Base-by-base conservation (phyloP, 306 rosid genomes). In the Trifolium dubium region DNA sequence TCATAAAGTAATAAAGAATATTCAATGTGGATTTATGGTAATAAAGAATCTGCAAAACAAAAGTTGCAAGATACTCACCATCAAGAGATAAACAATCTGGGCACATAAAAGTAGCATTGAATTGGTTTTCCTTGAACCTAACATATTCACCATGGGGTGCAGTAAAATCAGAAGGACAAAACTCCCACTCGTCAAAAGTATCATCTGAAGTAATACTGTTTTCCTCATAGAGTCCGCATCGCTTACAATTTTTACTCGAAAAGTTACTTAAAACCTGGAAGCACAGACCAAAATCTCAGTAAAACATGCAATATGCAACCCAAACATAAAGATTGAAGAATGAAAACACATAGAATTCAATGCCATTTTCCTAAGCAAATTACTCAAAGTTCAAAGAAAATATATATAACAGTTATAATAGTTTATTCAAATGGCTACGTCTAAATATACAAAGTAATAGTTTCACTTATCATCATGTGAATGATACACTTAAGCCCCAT, bases 171-270 rank as follows among this genome's bases (percentile, higher is more conserved):
- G 92, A 84, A 12, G 99, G 92, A 80, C 99, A 94, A 77, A 94
- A 83, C 83, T 94, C 97, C 99, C 99, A 94, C 72, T 94, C 97
- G 0, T 89, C 96, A 72, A 83, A 88, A 68, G 28, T 67, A 62
- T 94, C 96, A 54, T 87, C 96, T 0, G 81, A 61, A 37, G 82
- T 82, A 35, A 91, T 61, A 28, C 64, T 72, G 71, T 94, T 92
- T 79, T 85, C 77, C 87, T 94, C 99, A 65, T 89, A 94, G 50
- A 94, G 75, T 77, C 99, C 99, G 80, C 99, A 94, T n/a, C 92
- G 81, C 83, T 88, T 94, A 82, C 99, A 94, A 67, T 89, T 87
- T 68, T 61, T 67, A 78, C 77, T 86, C 8, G 81, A 13, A 68
- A 94, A 83, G 58, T 85, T 79, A 3, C 86, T 91, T 78, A 94